phyloP scores from a whole-genome alignment of 768 basidiomycete genomes.

The Leccinum uliginosum region DNA sequence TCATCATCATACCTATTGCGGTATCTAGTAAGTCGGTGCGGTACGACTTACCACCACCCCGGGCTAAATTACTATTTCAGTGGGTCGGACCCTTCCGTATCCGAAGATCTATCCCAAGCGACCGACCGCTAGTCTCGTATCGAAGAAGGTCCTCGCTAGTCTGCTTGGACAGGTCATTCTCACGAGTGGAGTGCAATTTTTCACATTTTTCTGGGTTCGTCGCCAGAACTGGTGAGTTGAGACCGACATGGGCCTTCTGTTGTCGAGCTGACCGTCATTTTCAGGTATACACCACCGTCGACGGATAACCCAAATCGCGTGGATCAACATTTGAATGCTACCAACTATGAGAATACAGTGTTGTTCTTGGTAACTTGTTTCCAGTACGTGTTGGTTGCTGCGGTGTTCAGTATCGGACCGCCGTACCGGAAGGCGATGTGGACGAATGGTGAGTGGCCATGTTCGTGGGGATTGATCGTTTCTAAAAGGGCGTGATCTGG shows the following conservation, averaged over 20 bases:
- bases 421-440: conserved; percentile 94
- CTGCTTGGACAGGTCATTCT: conserved; percentile 90
- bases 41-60: not conserved
- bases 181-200: conserved; percentile 76
- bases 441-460: conserved; percentile 71
- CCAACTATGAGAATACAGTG: conserved; percentile 88
- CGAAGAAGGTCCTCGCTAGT: conserved; percentile 90
- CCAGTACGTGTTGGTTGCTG: conserved; percentile 97
- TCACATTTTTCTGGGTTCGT: conserved; percentile 88
- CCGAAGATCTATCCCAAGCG: conserved; percentile 82
- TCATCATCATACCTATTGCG: conserved; percentile 96
- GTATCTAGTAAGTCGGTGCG: conserved; percentile 72
- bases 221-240: conserved; percentile 68
- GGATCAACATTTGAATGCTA: conserved; percentile 72
- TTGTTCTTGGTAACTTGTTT: conserved; percentile 95
- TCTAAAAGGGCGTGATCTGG: not conserved
- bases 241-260: not conserved
- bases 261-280: not conserved
- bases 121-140: conserved; percentile 93
- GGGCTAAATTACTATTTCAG: conserved; percentile 37
- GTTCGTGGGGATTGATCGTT: not conserved
- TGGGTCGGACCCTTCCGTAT: conserved; percentile 93
- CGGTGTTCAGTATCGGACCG: conserved; percentile 96
- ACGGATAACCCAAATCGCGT: conserved; percentile 42
- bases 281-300: conserved; percentile 77